Conservation (phyloP, 2,329 filamentous ascomycete genomes). For the Hypomyces rosellus region DNA sequence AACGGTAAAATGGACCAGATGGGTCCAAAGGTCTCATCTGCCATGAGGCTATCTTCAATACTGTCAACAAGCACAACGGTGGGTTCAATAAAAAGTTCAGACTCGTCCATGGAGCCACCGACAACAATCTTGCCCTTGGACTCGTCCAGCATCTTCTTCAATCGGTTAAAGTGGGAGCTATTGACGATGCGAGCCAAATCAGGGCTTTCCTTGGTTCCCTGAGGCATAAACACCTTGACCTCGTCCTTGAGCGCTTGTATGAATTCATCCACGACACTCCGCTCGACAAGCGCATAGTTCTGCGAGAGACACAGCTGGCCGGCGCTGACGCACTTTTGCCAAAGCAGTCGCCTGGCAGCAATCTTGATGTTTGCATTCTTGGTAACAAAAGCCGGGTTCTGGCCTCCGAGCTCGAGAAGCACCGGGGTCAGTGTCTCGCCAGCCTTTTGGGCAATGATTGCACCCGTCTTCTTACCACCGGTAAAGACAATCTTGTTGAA, state of each 20-base stretch:
- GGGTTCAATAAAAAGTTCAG: constrained; percentile 78
- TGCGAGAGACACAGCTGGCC: constrained; percentile 91
- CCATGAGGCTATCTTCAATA: constrained; percentile 65
- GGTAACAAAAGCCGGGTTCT: constrained; percentile 88
- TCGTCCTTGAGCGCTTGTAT: constrained; percentile 66
- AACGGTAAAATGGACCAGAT: constrained; percentile 77
- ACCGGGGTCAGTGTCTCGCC: constrained; percentile 84
- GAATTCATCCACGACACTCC: constrained; percentile 63
- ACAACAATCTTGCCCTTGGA: constrained; percentile 78
- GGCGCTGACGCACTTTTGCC: constrained; percentile 80
- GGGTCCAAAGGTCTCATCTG: constrained; percentile 88
- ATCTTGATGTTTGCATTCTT: constrained; percentile 72
- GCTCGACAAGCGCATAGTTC: constrained; percentile 85
- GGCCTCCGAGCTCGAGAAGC: constrained; percentile 81
- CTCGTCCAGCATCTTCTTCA: constrained; percentile 87
- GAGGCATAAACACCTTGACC: constrained; percentile 73
- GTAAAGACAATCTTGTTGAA: constrained; percentile 99
- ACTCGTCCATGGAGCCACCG: constrained; percentile 76
- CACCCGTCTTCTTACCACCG: constrained; percentile 70
- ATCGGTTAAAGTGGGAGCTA: constrained; percentile 66
- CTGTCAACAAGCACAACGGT: constrained; percentile 83
- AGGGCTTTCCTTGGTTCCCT: constrained; percentile 68
- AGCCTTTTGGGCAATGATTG: constrained; percentile 83
- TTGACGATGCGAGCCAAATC: constrained; percentile 82
- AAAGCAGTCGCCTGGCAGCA: constrained; percentile 77